Evolutionary conservation across 345 rosid species (phyloP).

Genomic region (Eucalyptus erythrocorys): DNA sequence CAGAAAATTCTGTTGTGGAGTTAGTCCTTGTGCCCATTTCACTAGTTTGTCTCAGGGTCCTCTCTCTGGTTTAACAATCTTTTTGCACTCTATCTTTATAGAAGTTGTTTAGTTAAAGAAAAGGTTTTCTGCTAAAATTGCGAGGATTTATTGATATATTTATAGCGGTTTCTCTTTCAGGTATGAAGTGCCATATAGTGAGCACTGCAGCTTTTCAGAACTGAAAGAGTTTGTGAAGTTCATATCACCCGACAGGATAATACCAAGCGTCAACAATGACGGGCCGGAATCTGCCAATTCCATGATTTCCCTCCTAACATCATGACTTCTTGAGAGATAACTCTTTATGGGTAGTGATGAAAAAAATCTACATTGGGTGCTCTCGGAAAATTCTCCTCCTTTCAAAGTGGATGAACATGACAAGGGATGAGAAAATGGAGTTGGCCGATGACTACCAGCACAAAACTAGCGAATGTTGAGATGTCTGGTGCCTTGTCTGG

Average conservation of each 20-base stretch:
- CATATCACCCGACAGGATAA: conserved; percentile 55
- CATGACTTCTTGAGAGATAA: conserved; percentile 2
- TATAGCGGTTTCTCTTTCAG: conserved; percentile 15
- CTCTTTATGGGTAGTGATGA: neutral
- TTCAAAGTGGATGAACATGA: neutral
- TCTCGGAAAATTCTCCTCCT: neutral
- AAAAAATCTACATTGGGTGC: neutral
- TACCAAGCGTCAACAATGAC: conserved; percentile 80
- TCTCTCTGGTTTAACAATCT: neutral
- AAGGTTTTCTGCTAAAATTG: neutral
- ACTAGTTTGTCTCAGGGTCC: neutral
- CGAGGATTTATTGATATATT: neutral
- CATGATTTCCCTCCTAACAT: conserved; percentile 56
- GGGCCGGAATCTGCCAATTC: conserved; percentile 66
- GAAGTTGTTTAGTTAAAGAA: neutral
- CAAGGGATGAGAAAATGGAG: neutral
- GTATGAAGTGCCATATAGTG: conserved; percentile 94
- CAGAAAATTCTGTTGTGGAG: neutral
- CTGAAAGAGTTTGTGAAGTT: conserved; percentile 73
- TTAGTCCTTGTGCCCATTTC: neutral
- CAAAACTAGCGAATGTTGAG: neutral
- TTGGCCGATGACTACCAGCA: neutral
- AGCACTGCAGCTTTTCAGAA: conserved; percentile 84
- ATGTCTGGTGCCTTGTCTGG: neutral
- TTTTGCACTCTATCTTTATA: neutral